Evolutionary conservation across 208 protist genomes (phyloP).

Genomic region (Kentomonas sorsogonicus): DNA sequence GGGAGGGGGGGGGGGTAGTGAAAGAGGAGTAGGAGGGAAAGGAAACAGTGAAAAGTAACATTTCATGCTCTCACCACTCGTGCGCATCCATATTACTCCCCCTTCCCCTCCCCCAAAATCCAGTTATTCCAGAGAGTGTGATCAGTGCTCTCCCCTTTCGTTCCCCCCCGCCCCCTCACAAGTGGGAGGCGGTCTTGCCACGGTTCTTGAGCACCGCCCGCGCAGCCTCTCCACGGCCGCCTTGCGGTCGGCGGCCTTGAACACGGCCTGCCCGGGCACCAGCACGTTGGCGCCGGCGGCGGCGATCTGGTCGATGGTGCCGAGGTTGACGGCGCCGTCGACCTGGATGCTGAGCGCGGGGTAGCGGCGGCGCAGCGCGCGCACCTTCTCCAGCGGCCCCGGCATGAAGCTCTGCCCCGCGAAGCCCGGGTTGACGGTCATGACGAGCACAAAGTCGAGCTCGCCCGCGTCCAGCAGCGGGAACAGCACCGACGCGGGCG

Average conservation of each 20-base stretch:
- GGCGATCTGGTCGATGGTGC: constrained; percentile 90
- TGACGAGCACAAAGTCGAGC: constrained; percentile 96
- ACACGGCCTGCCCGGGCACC: constrained; percentile 96
- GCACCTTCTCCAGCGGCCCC: constrained; percentile 95
- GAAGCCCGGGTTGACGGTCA: constrained; percentile 99
- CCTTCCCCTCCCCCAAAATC: too few relatives aligned
- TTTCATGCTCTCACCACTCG: too few relatives aligned
- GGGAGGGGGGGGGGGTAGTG: neutral
- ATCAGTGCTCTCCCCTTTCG: too few relatives aligned
- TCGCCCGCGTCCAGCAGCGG: constrained; percentile 70
- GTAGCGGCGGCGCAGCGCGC: constrained; percentile 61
- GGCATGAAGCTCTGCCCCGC: constrained; percentile 98
- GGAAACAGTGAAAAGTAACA: too few relatives aligned
- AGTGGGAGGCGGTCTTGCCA: constrained; percentile 4
- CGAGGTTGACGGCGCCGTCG: constrained; percentile 94
- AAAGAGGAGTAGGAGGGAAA: neutral
- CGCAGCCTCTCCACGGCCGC: constrained; percentile 34
- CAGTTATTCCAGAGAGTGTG: too few relatives aligned
- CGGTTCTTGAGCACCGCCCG: constrained; percentile 23
- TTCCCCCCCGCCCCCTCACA: too few relatives aligned
- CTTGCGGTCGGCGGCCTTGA: constrained; percentile 60
- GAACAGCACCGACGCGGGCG: constrained; percentile 34
- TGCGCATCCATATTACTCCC: too few relatives aligned
- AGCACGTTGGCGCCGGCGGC: constrained; percentile 96
- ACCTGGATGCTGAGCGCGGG: constrained; percentile 96